A percentile compares a stretch with the other conserved stretches of the same genome.
Conservation (phyloP, 441 rosid species). For the Theobroma grandiflorum region DNA sequence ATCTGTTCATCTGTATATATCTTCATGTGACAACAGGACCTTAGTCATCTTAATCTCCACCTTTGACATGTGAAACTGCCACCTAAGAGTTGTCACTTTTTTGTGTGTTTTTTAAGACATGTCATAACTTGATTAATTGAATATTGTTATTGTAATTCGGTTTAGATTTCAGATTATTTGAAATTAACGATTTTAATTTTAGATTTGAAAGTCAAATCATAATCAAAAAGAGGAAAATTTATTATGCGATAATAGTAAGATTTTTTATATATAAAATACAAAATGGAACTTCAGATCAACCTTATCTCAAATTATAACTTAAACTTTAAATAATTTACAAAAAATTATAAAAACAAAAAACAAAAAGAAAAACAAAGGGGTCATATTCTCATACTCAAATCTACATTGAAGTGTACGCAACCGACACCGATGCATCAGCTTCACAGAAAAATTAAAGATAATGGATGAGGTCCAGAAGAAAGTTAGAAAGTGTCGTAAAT, state of each 20-base stretch:
- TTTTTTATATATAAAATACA: too few relatives aligned
- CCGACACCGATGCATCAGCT: neutral
- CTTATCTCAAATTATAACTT: too few relatives aligned
- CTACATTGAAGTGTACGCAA: neutral
- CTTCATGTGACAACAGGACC: neutral
- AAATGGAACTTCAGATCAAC: too few relatives aligned
- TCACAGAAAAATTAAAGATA: neutral
- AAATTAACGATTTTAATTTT: too few relatives aligned
- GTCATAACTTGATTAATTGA: neutral
- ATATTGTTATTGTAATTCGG: neutral
- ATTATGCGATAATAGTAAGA: too few relatives aligned
- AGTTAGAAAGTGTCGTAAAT: neutral
- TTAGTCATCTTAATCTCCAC: slow-evolving; percentile 1
- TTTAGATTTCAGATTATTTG: too few relatives aligned
- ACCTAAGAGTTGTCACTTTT: neutral
- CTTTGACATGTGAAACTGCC: neutral
- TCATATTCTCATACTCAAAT: neutral
- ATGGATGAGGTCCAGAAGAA: neutral
- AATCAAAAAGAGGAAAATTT: too few relatives aligned
- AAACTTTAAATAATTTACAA: neutral
- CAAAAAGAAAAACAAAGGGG: too few relatives aligned
- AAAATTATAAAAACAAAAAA: too few relatives aligned
- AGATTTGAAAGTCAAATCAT: too few relatives aligned
- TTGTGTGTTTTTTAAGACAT: neutral
- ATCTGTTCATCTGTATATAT: neutral